phyloP scores from a whole-genome alignment of 257 asterid species.

The Solanum tarijense region DNA sequence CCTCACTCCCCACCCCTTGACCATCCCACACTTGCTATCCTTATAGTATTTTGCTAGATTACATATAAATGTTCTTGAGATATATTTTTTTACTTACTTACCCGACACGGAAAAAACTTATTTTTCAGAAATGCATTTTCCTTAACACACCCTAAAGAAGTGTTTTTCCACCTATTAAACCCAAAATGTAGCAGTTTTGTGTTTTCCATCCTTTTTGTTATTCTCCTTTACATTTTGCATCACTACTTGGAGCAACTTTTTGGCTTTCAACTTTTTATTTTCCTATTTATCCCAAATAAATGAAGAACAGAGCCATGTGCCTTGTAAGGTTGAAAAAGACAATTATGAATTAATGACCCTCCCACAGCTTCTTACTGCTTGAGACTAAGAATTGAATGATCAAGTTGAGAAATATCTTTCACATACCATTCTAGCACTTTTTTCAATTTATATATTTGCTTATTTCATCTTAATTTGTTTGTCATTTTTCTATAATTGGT shows the following conservation, averaged over 20 bases:
- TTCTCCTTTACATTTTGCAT: not conserved
- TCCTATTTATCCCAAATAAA: not conserved
- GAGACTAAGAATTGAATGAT: not conserved
- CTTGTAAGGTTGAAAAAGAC: not conserved
- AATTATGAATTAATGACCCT: not conserved
- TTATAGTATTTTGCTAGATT: not conserved
- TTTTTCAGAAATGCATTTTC: not conserved
- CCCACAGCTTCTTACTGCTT: not conserved
- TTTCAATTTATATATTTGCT: not conserved
- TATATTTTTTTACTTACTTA: not conserved
- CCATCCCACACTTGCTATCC: not conserved
- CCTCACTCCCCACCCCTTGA: not conserved
- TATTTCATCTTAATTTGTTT: not conserved
- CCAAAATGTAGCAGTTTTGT: not conserved
- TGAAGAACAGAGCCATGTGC: not conserved
- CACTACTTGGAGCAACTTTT: not conserved
- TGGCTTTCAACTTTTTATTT: not conserved
- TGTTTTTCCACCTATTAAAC: not conserved
- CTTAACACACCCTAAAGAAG: not conserved
- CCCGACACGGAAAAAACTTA: accelerated
- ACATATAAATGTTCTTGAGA: not conserved
- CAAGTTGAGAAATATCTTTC: not conserved
- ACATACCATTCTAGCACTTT: not conserved
- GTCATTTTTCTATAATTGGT: not conserved
- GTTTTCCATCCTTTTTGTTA: not conserved